Evolutionary conservation across 139 green algal species (phyloP), one percentile per base, ranked within the genome.

Genomic region (Choricystis sp.): DNA sequence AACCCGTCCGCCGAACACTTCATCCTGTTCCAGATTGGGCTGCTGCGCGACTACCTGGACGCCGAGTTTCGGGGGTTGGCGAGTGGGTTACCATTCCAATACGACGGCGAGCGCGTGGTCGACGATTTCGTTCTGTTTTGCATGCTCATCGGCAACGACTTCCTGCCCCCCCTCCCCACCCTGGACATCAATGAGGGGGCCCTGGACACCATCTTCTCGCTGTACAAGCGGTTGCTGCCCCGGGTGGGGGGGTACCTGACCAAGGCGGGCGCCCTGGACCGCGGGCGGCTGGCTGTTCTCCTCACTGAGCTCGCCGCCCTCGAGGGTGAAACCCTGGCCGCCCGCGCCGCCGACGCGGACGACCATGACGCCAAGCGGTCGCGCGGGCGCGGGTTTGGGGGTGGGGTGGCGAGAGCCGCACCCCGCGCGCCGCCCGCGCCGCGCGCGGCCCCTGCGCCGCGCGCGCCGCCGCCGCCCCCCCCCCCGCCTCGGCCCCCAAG

Each of bases 81-180:
- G 25, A 61, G 20, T 5, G 5, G 66, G 58, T 66, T 80, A 29
- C 60, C 66, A 26, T 83, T 85, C 62, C 19, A 64, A 1, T 76
- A 85, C 29, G 76, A 94, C 66, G 24, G 91, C 30, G 89, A 96
- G 79, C 76, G 85, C 4, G 68, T 95, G 5, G 79, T 97, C 14
- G 91, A 97, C 72, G 91, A 97, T 65, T 90, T 96, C 70, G 82
- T 97, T 57, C 77, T 97, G 1, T 82, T 97, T 60, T 94, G 85
- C 77, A 94, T 96, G 85, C 79, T 97, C 9, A 81, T 95, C 23
- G 91, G 91, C 31, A 97, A 97, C 69, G 89, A 96, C 70, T 97
- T 96, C 64, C 64, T 97, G 66, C 91, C 89, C 56, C 76, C 86
- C 0, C 70, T 95, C 65, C 85, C 88, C 3, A 95, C 87, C 2